These are phyloP conservation scores for Pterula multifida DNA, from an alignment of 1,284 basidiomycete genomes.

Conservation along the genomic window DNA sequence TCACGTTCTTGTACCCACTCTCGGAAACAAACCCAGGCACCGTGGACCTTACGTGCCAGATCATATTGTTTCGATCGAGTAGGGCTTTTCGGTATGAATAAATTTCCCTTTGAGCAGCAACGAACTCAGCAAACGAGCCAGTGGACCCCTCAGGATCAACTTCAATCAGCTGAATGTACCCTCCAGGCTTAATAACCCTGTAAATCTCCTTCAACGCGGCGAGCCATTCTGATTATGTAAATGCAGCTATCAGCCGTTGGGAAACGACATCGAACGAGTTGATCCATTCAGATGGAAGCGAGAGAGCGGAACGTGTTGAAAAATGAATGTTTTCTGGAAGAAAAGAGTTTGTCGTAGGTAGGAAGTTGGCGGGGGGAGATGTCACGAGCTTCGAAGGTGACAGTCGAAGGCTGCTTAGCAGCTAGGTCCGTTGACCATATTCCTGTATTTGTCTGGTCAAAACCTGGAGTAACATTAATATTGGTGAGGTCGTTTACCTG, in stretches of 20 bases:
- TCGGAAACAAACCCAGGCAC: neutral
- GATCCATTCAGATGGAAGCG: constrained; percentile 14
- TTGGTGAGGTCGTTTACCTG: neutral
- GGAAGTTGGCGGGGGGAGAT: constrained; percentile 11
- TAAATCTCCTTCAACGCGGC: constrained; percentile 6
- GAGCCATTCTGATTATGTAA: constrained; percentile 17
- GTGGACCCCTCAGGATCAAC: neutral
- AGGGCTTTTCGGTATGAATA: neutral
- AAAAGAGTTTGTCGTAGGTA: neutral
- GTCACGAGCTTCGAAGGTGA: constrained; percentile 11
- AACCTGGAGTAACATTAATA: neutral
- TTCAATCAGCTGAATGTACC: constrained; percentile 17
- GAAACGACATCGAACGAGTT: constrained; percentile 18
- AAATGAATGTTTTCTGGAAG: constrained; percentile 9
- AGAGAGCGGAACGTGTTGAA: constrained; percentile 9
- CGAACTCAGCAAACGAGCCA: neutral
- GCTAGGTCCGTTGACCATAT: constrained; percentile 7
- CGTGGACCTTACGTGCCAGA: neutral
- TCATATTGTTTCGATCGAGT: neutral
- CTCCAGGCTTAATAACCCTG: neutral
- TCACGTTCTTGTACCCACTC: neutral
- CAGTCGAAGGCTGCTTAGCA: constrained; percentile 4
- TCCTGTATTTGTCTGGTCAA: constrained; percentile 2
- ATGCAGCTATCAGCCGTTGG: constrained; percentile 19
- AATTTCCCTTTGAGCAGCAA: neutral